These are phyloP conservation scores for Coprinopsis strossmayeri DNA, from an alignment of 768 basidiomycete species.

Conservation along the genomic window DNA sequence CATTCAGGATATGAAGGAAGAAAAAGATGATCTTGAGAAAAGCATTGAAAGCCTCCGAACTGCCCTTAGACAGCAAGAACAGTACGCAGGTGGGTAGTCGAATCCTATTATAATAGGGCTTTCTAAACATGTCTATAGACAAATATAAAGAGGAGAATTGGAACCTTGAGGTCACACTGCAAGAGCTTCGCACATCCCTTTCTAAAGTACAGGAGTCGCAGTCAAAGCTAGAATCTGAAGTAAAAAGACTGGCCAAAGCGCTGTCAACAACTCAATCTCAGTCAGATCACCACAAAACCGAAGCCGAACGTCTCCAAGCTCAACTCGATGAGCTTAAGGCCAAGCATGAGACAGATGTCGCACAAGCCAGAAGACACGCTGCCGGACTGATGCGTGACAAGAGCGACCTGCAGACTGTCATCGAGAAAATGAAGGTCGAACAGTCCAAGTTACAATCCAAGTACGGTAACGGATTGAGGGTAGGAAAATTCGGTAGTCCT, in stretches of 20 bases:
- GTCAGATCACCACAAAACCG: conserved; percentile 82
- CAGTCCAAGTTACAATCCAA: conserved; percentile 34
- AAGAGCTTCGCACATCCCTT: conserved; percentile 74
- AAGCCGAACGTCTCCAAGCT: conserved; percentile 63
- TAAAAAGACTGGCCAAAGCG: conserved; percentile 70
- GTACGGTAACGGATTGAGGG: conserved; percentile 34
- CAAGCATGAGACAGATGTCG: conserved; percentile 94
- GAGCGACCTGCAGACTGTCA: conserved; percentile 76
- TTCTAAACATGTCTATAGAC: conserved; percentile 40
- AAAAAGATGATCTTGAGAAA: conserved; percentile 84
- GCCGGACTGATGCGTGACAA: conserved; percentile 90
- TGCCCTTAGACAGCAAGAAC: conserved; percentile 76
- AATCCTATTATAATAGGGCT: conserved; percentile 2
- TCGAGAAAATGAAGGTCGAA: conserved; percentile 75
- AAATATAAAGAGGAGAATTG: conserved; percentile 98
- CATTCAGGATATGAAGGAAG: conserved; percentile 86
- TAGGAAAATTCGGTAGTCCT: conserved; percentile 65
- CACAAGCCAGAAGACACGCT: conserved; percentile 80
- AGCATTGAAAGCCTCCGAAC: conserved; percentile 66
- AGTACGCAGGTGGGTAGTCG: conserved; percentile 56
- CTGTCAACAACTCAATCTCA: conserved; percentile 69
- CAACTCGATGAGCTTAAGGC: conserved; percentile 69
- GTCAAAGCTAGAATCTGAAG: conserved; percentile 73
- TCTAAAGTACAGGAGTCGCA: conserved; percentile 57
- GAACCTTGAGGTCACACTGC: conserved; percentile 92